Conservation (phyloP, 2,329 filamentous ascomycete species). For the Fusarium proliferatum region DNA sequence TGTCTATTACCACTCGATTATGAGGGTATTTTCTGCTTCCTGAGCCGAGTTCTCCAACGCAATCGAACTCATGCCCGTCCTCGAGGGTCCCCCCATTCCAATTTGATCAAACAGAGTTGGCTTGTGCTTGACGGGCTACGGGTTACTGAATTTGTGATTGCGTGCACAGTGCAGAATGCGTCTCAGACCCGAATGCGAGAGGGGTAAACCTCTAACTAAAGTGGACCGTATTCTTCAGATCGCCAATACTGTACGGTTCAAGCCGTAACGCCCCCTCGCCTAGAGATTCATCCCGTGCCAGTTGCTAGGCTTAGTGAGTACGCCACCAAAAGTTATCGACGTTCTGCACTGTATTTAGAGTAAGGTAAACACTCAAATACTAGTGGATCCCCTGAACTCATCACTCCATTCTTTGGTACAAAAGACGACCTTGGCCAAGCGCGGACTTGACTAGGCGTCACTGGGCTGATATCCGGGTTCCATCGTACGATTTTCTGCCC, state of each 20-base stretch:
- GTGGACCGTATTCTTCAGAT: constrained; percentile 2
- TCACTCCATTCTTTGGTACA: constrained; percentile 8
- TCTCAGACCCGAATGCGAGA: constrained; percentile 2
- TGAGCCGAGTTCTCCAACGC: not conserved
- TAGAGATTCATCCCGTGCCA: constrained; percentile 5
- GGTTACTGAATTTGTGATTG: not conserved
- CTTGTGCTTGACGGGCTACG: not conserved
- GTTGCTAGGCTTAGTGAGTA: not conserved
- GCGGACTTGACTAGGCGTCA: constrained; percentile 37
- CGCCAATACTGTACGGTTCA: constrained; percentile 9
- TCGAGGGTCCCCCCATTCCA: constrained; percentile 1
- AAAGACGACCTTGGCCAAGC: constrained; percentile 39
- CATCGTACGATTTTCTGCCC: constrained; percentile 49
- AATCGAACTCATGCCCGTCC: not conserved
- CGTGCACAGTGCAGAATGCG: constrained; percentile 9
- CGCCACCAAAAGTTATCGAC: not conserved
- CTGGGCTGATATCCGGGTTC: constrained; percentile 46
- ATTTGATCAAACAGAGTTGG: constrained; percentile 7
- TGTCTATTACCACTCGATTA: not conserved
- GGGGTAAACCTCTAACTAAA: not conserved
- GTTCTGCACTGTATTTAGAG: constrained; percentile 30
- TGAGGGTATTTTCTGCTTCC: not conserved
- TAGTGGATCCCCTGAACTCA: constrained; percentile 30
- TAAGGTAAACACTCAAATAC: not conserved
- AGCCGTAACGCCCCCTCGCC: not conserved